Evolutionary conservation across 1,284 basidiomycete genomes (phyloP).

Genomic region (Ustilago shanxiensis): DNA sequence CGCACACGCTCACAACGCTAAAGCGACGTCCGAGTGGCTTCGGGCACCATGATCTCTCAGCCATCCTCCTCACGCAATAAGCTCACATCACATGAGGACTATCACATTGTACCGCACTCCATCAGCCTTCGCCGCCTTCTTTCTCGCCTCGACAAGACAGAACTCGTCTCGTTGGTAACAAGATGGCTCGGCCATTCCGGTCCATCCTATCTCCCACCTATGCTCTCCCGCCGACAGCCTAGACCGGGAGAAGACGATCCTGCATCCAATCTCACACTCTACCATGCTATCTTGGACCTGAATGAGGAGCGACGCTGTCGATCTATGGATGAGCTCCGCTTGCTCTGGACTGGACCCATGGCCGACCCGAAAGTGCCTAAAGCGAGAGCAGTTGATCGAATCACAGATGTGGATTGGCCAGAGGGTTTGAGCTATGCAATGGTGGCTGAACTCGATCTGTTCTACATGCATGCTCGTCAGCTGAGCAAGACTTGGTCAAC

Average conservation of each 20-base stretch:
- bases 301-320: slow-evolving; percentile 51
- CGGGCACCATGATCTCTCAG: slow-evolving; percentile 39
- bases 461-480: slow-evolving; percentile 24
- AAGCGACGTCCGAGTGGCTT: not conserved
- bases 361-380: slow-evolving; percentile 54
- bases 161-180: slow-evolving; percentile 36
- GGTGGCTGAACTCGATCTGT: slow-evolving; percentile 52
- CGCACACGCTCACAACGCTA: not conserved
- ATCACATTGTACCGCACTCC: slow-evolving; percentile 41
- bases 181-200: slow-evolving; percentile 42
- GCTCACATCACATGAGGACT: slow-evolving; percentile 38
- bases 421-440: slow-evolving; percentile 56
- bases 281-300: slow-evolving; percentile 48
- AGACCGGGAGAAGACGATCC: slow-evolving; percentile 31
- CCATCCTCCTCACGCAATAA: slow-evolving; percentile 44
- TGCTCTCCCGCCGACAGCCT: slow-evolving; percentile 46
- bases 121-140: slow-evolving; percentile 42
- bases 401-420: slow-evolving; percentile 58
- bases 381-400: slow-evolving; percentile 52
- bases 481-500: slow-evolving; percentile 44
- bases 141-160: slow-evolving; percentile 44
- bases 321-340: slow-evolving; percentile 42
- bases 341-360: slow-evolving; percentile 55
- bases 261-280: slow-evolving; percentile 39
- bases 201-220: slow-evolving; percentile 41